Base-by-base conservation (phyloP, 1,284 basidiomycete species). In the Cryptococcus hybrid region DNA sequence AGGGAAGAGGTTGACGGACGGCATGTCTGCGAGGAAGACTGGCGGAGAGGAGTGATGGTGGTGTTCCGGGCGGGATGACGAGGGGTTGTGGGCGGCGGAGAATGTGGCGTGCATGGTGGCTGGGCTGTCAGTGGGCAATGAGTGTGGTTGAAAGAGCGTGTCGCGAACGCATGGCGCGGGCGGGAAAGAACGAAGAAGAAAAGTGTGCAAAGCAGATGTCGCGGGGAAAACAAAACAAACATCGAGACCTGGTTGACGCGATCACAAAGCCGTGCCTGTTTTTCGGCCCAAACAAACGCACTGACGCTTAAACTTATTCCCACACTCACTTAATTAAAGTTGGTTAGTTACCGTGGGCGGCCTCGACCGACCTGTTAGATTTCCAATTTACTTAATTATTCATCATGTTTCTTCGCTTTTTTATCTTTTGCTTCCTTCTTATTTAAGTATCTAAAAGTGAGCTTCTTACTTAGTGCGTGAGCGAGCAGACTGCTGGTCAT, bases 1-100 rank as follows among this genome's bases (percentile, higher is more conserved):
- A 55, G 45, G 34, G 61, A 62, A n/a, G 59, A 52, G 6, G 58
- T 55, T 49, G 57, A 57, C 35, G 65, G 63, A 8, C 58, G 62
- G 42, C 59, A 47, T 6, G 34, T 35, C 34, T 47, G 47, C 13
- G 47, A 47, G 7, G 34, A 47, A 7, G 7, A 13, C 30, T 15
- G 40, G 40, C 12, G 11, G 40, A 44, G 43, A 8, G 43, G 43
- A 12, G 43, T 44, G 43, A 24, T 6, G n/a, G 7, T 44, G 13
- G 9, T 18, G 18, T 18, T n/a, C n/a, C 43, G 43, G 43, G 43
- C 43, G 43, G 43, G 43, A 24, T 18, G 18, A 18, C 11, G n/a
- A 13, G 43, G 7, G 43, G 43, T 15, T 13, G 43, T n/a, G 24
- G n/a, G n/a, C n/a, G 43, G 24, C 7, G 2, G 43, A 8, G 43